Percentiles rank a stretch among this genome's conserved stretches.
phyloP scores from a whole-genome alignment of 179 eudicot species.

The Silene noctiflora region DNA sequence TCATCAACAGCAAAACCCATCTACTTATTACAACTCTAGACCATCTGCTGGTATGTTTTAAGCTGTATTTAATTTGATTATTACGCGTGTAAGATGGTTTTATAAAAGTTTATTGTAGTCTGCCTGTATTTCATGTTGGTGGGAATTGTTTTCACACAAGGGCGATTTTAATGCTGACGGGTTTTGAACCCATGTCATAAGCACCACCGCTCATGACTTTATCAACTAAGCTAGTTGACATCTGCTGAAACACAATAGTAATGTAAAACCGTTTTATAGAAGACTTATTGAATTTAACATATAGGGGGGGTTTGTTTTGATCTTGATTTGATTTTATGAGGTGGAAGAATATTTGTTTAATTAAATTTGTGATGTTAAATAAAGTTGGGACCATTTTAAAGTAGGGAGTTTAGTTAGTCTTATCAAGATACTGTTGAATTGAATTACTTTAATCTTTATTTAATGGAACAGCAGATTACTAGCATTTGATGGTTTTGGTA shows the following conservation, averaged over 20 bases:
- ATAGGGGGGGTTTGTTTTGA: slow-evolving; percentile 19
- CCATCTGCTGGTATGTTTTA: slow-evolving; percentile 39
- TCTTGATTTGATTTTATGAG: slow-evolving; percentile 21
- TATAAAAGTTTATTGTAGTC: too few relatives aligned
- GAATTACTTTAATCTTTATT: neutral
- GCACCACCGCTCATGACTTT: too few relatives aligned
- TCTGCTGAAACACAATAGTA: too few relatives aligned
- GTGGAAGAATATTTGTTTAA: neutral
- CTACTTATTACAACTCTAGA: slow-evolving; percentile 23
- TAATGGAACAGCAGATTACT: neutral
- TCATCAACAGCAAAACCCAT: slow-evolving; percentile 19
- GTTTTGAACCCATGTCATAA: too few relatives aligned
- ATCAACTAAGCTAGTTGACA: too few relatives aligned
- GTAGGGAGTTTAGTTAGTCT: slow-evolving; percentile 17
- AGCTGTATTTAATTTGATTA: too few relatives aligned
- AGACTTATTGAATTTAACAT: neutral
- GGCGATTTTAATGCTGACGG: too few relatives aligned
- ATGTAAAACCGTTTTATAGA: too few relatives aligned
- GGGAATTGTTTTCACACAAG: too few relatives aligned
- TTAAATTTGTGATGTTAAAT: neutral
- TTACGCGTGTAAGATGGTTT: too few relatives aligned
- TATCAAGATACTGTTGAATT: slow-evolving; percentile 23
- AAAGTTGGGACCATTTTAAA: slow-evolving; percentile 12
- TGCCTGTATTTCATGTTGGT: too few relatives aligned
- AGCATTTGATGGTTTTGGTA: slow-evolving; percentile 9